Percentiles rank a stretch among this genome's conserved stretches.
These are phyloP conservation scores for Fusarium clavum DNA, from an alignment of 2,329 filamentous ascomycete species.

Conservation along the genomic window DNA sequence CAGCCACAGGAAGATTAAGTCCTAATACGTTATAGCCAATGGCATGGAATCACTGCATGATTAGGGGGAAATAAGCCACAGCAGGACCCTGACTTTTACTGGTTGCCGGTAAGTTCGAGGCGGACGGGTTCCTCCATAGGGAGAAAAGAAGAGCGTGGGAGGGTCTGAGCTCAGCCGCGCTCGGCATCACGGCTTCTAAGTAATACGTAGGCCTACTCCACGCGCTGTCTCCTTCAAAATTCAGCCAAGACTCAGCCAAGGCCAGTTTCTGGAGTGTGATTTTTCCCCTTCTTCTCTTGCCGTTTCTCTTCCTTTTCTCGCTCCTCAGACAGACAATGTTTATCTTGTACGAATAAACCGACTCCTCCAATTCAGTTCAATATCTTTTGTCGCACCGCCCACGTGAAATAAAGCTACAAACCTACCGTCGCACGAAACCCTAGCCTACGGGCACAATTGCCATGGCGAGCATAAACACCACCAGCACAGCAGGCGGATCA, in stretches of 20 bases:
- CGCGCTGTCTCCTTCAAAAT: constrained; percentile 45
- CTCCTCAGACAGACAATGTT: constrained; percentile 37
- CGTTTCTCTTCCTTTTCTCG: constrained; percentile 11
- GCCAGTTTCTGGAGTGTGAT: constrained; percentile 27
- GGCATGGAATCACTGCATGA: constrained; percentile 5
- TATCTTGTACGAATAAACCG: constrained; percentile 35
- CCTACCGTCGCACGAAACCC: constrained; percentile 15
- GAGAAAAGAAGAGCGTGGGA: constrained; percentile 30
- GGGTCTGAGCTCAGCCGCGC: constrained; percentile 45
- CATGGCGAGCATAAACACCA: constrained; percentile 58
- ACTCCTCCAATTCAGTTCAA: constrained; percentile 13
- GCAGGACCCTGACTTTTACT: constrained; percentile 37
- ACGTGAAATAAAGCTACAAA: not conserved
- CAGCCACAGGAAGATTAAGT: constrained; percentile 14
- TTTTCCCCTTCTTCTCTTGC: constrained; percentile 20
- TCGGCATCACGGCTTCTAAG: constrained; percentile 47
- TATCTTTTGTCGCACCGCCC: not conserved
- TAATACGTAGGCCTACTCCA: constrained; percentile 46
- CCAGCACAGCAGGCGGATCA: constrained; percentile 52
- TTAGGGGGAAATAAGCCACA: constrained; percentile 43
- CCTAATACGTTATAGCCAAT: constrained; percentile 19
- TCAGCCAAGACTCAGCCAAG: constrained; percentile 31
- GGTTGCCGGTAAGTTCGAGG: constrained; percentile 20
- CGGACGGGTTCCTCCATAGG: constrained; percentile 33
- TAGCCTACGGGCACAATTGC: constrained; percentile 16